Evolutionary conservation across 2,329 filamentous ascomycete species (phyloP), one percentile per base, ranked within the genome.

Genomic region (Chaetomium sp.): DNA sequence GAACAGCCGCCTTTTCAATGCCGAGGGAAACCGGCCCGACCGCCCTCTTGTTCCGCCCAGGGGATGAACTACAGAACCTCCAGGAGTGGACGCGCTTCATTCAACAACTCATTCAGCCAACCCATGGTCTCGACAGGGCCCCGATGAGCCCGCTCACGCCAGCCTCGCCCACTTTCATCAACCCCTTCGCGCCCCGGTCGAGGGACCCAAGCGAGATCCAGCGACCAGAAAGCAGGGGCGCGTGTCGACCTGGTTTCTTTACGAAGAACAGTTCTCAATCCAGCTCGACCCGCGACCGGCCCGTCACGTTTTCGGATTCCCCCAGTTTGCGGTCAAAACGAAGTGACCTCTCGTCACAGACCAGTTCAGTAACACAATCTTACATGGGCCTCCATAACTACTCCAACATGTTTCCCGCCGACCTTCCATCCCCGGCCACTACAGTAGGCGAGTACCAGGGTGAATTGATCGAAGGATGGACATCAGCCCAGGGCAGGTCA

Each of bases 381-480:
- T 70, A 72, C 36, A 67, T 73, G 59, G 69, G 54, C 7, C 61
- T 61, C 68, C 45, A 81, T 53, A 74, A 78, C 57, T 84, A 81
- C 56, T 74, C 78, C 2, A 76, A 74, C 1, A 70, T 77, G 10
- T 70, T 79, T 11, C 79, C 80, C 2, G 72, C 76, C 4, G 81
- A 85, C 56, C 70, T 83, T 11, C 79, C 81, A 7, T 81, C 82
- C 0, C 79, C 82, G 2, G 74, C 79, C 10, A 76, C 74, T 3
- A 80, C 78, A 0, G 65, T 76, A 10, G 74, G 75, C 7, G 79
- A 80, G 53, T 79, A 79, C 53, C 74, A 73, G 52, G 74, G 77
- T 10, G 81, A 84, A 50, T 76, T 81, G 37, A 80, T 81, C 54
- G 82, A 84, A 57, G 80, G 81, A 1, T 84, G 81, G 80, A 82